A percentile compares a stretch with the other conserved stretches of the same genome.
These are phyloP conservation scores for Passalora sequoiae DNA, from an alignment of 2,329 filamentous ascomycete genomes.

Conservation along the genomic window DNA sequence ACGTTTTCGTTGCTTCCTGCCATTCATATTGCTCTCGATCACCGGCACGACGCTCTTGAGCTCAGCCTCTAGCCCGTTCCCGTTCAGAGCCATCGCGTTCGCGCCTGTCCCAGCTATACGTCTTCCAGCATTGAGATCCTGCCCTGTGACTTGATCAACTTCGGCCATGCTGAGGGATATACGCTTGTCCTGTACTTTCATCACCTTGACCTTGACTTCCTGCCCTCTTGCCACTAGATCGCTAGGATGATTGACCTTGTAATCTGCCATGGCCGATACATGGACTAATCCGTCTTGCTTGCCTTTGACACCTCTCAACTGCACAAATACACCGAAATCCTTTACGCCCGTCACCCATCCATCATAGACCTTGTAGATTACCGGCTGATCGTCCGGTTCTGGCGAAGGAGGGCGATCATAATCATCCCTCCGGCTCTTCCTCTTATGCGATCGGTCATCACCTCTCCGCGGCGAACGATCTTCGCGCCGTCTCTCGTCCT, in stretches of 20 bases:
- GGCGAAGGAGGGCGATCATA: constrained; percentile 62
- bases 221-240: constrained; percentile 79
- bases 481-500: constrained; percentile 37
- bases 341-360: constrained; percentile 89
- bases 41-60: constrained; percentile 50
- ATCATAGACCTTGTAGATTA: constrained; percentile 82
- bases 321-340: constrained; percentile 93
- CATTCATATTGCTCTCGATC: constrained; percentile 53
- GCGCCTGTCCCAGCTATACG: constrained; percentile 82
- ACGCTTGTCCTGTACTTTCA: constrained; percentile 73
- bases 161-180: constrained; percentile 96
- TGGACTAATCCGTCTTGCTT: constrained; percentile 93
- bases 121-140: constrained; percentile 72
- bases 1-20: constrained; percentile 69
- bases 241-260: constrained; percentile 84
- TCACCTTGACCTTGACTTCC: constrained; percentile 84
- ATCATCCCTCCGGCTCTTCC: constrained; percentile 49
- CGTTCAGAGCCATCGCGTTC: constrained; percentile 77
- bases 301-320: constrained; percentile 77
- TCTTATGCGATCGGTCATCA: constrained; percentile 40
- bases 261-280: constrained; percentile 79
- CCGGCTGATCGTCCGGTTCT: constrained; percentile 75
- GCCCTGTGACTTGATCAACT: constrained; percentile 82
- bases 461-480: constrained; percentile 39
- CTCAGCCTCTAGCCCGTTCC: constrained; percentile 40